Percentiles rank a stretch among this genome's conserved stretches.
phyloP scores from a whole-genome alignment of 108 stramenopile species.

The Cyclotella cryptica region DNA sequence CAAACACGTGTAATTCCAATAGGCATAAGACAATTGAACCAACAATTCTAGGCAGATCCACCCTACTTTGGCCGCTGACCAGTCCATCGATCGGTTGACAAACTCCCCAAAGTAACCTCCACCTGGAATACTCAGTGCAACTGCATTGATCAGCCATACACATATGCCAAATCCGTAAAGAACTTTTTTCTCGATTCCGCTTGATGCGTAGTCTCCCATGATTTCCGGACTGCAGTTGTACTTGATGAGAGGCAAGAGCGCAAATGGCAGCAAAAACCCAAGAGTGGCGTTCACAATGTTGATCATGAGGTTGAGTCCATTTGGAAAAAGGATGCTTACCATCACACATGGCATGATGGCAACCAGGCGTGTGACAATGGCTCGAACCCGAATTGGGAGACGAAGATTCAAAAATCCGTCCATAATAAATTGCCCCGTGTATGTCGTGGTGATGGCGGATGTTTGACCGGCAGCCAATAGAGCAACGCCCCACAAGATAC shows the following conservation, averaged over 20 bases:
- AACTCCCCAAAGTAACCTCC: background rate
- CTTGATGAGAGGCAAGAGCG: background rate
- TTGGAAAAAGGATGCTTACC: conserved; percentile 71
- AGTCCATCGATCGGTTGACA: no score
- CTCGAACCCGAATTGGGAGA: conserved; percentile 65
- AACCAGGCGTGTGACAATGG: conserved; percentile 35
- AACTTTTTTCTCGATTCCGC: background rate
- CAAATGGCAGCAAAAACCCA: conserved; percentile 82
- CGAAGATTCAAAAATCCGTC: conserved; percentile 82
- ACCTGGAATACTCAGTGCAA: background rate
- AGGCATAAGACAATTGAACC: no score
- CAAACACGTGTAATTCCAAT: no score
- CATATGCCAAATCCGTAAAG: background rate
- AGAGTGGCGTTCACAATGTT: conserved; percentile 83
- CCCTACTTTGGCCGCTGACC: no score
- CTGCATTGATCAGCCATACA: background rate
- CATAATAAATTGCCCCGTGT: conserved; percentile 90
- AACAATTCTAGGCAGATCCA: no score
- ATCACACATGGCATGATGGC: conserved; percentile 81
- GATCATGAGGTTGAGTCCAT: conserved; percentile 67
- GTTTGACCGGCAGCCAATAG: conserved; percentile 86
- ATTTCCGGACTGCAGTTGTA: conserved; percentile 1
- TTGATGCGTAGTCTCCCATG: background rate
- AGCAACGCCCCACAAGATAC: conserved; percentile 83
- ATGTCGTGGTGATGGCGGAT: conserved; percentile 85